Percentiles rank a stretch among this genome's conserved stretches.
These are phyloP conservation scores for Diaporthe aspalathi DNA, from an alignment of 2,329 filamentous ascomycete species.

Conservation along the genomic window DNA sequence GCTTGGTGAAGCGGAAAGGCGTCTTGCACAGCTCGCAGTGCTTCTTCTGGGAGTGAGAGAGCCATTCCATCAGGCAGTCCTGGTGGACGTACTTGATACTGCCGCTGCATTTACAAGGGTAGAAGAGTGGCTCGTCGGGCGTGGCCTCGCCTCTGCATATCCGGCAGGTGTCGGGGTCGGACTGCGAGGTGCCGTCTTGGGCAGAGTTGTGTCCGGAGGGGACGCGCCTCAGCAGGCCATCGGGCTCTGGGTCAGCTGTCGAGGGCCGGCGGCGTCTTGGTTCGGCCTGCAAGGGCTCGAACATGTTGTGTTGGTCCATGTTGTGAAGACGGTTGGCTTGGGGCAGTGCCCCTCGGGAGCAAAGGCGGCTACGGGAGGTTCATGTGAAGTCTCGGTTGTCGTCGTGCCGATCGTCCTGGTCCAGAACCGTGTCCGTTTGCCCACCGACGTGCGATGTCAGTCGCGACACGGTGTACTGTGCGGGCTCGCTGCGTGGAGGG, in stretches of 20 bases:
- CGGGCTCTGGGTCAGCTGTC: conserved; percentile 26
- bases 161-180: conserved; percentile 85
- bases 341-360: conserved; percentile 37
- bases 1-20: conserved; percentile 95
- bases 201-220: conserved; percentile 25
- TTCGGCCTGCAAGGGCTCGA: conserved; percentile 34
- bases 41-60: conserved; percentile 98
- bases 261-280: conserved; percentile 33
- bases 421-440: not conserved
- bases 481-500: not conserved
- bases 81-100: conserved; percentile 99
- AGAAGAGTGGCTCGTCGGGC: conserved; percentile 87
- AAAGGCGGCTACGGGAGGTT: conserved; percentile 26
- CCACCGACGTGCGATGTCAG: not conserved
- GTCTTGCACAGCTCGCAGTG: conserved; percentile 99
- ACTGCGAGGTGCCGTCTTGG: conserved; percentile 35
- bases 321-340: conserved; percentile 23
- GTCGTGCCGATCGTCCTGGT: not conserved
- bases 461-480: not conserved
- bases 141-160: conserved; percentile 95
- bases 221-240: conserved; percentile 5
- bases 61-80: conserved; percentile 98
- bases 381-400: conserved; percentile 32
- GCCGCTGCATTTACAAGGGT: conserved; percentile 98
- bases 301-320: conserved; percentile 34